These are phyloP conservation scores for Mycena filopes DNA, from an alignment of 768 basidiomycete genomes.

Conservation along the genomic window DNA sequence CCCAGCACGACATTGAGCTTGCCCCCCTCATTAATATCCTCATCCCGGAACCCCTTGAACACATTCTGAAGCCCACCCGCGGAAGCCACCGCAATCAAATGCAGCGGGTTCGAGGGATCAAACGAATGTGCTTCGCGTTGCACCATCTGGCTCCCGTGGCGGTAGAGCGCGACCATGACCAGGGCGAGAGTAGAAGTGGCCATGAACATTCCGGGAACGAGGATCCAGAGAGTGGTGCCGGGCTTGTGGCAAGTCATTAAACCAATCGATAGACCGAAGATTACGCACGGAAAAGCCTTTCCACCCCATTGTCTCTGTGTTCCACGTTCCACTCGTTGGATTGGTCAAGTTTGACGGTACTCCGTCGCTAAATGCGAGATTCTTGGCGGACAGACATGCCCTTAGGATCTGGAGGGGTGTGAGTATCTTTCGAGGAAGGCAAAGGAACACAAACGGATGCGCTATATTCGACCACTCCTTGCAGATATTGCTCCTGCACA, in stretches of 20 bases:
- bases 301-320: slow-evolving; percentile 20
- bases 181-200: not conserved
- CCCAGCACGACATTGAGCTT: not conserved
- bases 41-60: not conserved
- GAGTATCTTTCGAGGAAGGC: not conserved
- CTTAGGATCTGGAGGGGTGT: not conserved
- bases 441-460: not conserved
- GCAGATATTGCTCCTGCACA: slow-evolving; percentile 4
- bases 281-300: not conserved
- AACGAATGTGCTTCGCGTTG: not conserved
- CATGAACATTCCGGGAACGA: slow-evolving; percentile 9
- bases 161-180: not conserved
- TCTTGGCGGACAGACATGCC: slow-evolving; percentile 1
- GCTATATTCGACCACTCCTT: slow-evolving; percentile 11
- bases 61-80: slow-evolving; percentile 6
- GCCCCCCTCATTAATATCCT: not conserved
- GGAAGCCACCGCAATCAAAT: slow-evolving; percentile 3
- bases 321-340: not conserved
- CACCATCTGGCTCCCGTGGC: not conserved
- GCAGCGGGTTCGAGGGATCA: slow-evolving; percentile 12
- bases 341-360: not conserved
- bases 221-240: not conserved
- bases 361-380: not conserved
- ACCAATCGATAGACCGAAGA: too few species aligned
- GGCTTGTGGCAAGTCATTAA: too few species aligned